Conservation (phyloP, 2,329 filamentous ascomycete species). For the Cercospora nicotianae region DNA sequence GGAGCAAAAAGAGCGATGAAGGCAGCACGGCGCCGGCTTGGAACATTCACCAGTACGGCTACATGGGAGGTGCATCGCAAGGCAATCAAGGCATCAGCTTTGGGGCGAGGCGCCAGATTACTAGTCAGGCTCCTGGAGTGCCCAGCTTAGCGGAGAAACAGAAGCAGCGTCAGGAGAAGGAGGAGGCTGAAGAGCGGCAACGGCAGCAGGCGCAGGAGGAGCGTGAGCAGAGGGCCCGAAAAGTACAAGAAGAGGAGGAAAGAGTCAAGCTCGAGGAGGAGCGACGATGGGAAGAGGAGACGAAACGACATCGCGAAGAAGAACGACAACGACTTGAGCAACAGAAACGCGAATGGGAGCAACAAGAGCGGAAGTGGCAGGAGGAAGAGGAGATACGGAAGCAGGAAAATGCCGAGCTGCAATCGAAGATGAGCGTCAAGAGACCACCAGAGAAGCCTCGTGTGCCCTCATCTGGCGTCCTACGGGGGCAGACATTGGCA, state of each 20-base stretch:
- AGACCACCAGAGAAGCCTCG: conserved; percentile 60
- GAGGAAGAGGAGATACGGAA: conserved; percentile 70
- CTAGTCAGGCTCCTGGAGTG: conserved; percentile 73
- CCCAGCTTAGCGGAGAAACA: conserved; percentile 85
- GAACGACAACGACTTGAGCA: conserved; percentile 62
- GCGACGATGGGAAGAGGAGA: conserved; percentile 65
- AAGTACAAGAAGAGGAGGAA: conserved; percentile 62
- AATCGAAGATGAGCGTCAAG: conserved; percentile 63
- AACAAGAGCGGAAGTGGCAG: conserved; percentile 75
- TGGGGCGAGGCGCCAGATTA: conserved; percentile 89
- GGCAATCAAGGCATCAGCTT: conserved; percentile 93
- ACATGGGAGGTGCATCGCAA: conserved; percentile 96
- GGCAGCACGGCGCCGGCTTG: conserved; percentile 81
- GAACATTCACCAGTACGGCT: conserved; percentile 98
- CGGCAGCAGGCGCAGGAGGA: conserved; percentile 53
- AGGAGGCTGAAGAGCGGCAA: conserved; percentile 55
- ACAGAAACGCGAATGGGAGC: conserved; percentile 73
- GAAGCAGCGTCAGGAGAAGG: conserved; percentile 59
- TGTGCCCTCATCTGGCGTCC: conserved; percentile 48
- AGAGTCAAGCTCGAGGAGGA: conserved; percentile 63
- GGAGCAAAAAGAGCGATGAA: conserved; percentile 85
- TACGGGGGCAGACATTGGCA: conserved; percentile 81
- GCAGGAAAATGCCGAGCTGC: conserved; percentile 71
- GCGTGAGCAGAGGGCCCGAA: conserved; percentile 50
- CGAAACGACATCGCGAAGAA: conserved; percentile 58